Base-by-base conservation (phyloP, 306 rosid species). In the Rosa lucieae region DNA sequence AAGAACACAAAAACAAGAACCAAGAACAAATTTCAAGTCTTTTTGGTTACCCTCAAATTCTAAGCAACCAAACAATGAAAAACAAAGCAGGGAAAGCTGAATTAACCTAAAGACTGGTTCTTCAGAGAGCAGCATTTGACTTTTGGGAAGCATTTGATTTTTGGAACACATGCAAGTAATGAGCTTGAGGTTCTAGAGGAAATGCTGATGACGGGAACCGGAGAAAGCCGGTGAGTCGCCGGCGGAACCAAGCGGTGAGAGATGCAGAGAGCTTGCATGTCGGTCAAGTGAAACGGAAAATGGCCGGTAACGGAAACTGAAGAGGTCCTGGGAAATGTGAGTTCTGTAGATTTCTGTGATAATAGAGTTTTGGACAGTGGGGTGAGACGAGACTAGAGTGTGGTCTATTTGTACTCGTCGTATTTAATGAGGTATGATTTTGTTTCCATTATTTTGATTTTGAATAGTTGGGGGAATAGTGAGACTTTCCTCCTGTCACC, bases 91-190 rank as follows among this genome's bases (percentile, higher is more conserved):
- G 51, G 58, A 59, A 39, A 15, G 43, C n/a, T 21, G 5, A 39
- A 81, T 70, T 69, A 39, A 93, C 92, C 87, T 44, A 13, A 4
- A 4, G 77, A 70, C 13, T 82, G 32, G 49, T 29, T 59, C 39
- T 82, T 14, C 39, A 80, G 23, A 72, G 88, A 72, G 67, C 83
- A 78, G 63, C 90, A 87, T 74, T 71, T 89, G 83, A 80, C 23
- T 21, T 56, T 56, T 8, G 65, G 47, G 48, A 32, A 32, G 56
- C 87, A 87, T 72, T 71, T 91, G 81, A 80, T 23, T 20, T 70
- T 63, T 13, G 70, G 44, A 35, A 35, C 49, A 65, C 76, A 44
- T 53, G 86, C 15, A 9, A 76, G 79, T 12, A 82, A 85, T 37
- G 72, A 43, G 69, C 58, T 62, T 56, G 82, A 23, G 70, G 68